These are phyloP conservation scores for Kokia cookei DNA, from an alignment of 441 rosid species.

Conservation along the genomic window DNA sequence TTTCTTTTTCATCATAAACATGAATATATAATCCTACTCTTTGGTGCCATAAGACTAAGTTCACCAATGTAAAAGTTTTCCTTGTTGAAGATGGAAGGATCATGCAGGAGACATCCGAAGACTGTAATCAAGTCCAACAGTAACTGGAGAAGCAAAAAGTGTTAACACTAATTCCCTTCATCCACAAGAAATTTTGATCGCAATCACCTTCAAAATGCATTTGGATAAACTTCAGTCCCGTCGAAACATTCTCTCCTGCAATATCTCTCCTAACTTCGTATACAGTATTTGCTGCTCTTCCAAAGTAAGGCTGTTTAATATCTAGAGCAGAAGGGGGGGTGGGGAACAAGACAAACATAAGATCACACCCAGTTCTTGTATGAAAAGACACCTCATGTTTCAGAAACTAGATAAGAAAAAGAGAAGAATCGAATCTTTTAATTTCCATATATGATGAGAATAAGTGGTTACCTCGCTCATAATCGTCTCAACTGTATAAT, in stretches of 20 bases:
- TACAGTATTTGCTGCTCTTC: slow-evolving; percentile 65
- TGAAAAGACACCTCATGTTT: neutral
- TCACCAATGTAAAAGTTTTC: neutral
- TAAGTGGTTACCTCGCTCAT: slow-evolving; percentile 52
- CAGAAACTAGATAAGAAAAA: neutral
- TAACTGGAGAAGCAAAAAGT: neutral
- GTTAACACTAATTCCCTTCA: neutral
- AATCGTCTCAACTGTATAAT: slow-evolving; percentile 53
- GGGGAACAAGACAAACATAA: neutral
- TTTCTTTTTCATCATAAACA: neutral
- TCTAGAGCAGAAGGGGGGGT: slow-evolving; percentile 27
- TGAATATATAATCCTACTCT: neutral
- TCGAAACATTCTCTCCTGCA: slow-evolving; percentile 30
- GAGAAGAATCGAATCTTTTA: neutral
- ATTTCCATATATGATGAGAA: neutral
- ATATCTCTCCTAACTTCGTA: slow-evolving; percentile 49
- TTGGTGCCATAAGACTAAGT: neutral
- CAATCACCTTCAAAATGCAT: neutral
- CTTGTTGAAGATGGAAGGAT: neutral
- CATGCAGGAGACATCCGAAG: neutral
- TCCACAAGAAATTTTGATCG: neutral
- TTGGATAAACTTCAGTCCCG: neutral
- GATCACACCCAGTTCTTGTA: neutral
- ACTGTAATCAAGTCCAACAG: neutral
- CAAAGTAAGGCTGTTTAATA: slow-evolving; percentile 47